Conservation (phyloP, 1,284 basidiomycete species). For the Singerocomus rubriflavus region DNA sequence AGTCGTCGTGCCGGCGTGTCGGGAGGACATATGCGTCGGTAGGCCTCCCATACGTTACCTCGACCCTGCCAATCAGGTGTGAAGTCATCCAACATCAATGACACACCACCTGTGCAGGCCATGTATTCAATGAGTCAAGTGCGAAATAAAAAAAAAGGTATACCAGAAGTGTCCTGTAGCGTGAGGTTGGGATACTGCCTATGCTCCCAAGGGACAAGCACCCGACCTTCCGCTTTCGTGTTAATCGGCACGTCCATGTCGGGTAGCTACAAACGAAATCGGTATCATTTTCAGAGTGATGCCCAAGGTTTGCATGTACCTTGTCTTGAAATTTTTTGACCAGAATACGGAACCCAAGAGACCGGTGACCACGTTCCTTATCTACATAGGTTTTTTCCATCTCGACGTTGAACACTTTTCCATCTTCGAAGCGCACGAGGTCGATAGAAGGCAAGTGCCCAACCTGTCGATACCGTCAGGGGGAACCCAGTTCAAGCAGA, state of each 20-base stretch:
- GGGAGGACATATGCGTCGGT: slow-evolving; percentile 86
- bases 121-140: slow-evolving; percentile 4
- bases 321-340: slow-evolving; percentile 66
- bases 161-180: slow-evolving; percentile 49
- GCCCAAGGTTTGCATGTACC: slow-evolving; percentile 38
- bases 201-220: slow-evolving; percentile 87
- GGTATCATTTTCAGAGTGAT: slow-evolving; percentile 4
- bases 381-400: slow-evolving; percentile 60
- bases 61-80: slow-evolving; percentile 79
- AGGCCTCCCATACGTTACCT: slow-evolving; percentile 90
- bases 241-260: slow-evolving; percentile 93
- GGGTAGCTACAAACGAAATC: slow-evolving; percentile 56
- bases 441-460: slow-evolving; percentile 82
- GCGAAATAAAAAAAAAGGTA: slow-evolving; percentile 13
- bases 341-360: slow-evolving; percentile 73
- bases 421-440: slow-evolving; percentile 71
- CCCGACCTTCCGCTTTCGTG: slow-evolving; percentile 86
- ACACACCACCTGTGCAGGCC: slow-evolving; percentile 47
- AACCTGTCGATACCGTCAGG: slow-evolving; percentile 44
- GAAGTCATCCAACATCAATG: slow-evolving; percentile 67
- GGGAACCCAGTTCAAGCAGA: not conserved
- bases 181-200: slow-evolving; percentile 68
- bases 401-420: slow-evolving; percentile 60
- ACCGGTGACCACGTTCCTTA: slow-evolving; percentile 72
- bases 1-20: slow-evolving; percentile 75